phyloP scores from a whole-genome alignment of 1,284 basidiomycete species.

The Takashimella tepidaria region DNA sequence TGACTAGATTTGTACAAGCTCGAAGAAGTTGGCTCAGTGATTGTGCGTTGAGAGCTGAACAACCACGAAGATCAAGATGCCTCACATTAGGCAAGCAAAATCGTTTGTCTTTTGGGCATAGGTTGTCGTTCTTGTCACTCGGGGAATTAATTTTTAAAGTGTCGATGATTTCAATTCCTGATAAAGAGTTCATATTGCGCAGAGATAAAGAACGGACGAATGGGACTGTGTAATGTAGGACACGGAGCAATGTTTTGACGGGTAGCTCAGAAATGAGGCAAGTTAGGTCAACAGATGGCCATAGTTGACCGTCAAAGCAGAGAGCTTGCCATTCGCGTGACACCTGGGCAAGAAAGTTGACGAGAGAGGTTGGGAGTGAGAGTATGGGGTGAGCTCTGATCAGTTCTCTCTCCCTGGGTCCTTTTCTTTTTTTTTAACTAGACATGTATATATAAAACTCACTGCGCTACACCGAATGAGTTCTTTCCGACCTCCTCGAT shows the following conservation, averaged over 20 bases:
- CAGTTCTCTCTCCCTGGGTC: not conserved
- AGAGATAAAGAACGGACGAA: not conserved
- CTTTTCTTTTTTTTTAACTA: too few species aligned
- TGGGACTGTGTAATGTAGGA: constrained; percentile 48
- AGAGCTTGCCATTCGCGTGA: constrained; percentile 72
- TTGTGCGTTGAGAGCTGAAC: not conserved
- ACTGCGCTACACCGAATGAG: constrained; percentile 74
- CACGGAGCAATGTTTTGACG: constrained; percentile 27
- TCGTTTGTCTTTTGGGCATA: not conserved
- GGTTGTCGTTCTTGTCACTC: not conserved
- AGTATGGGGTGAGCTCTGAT: not conserved
- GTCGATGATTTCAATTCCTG: not conserved
- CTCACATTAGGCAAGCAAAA: not conserved
- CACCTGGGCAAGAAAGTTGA: constrained; percentile 55
- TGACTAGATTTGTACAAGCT: not conserved
- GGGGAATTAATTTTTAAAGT: not conserved
- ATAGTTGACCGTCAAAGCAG: constrained; percentile 81
- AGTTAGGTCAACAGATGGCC: constrained; percentile 61
- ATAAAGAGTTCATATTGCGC: not conserved
- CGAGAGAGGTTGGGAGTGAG: not conserved
- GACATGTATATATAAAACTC: constrained; percentile 48
- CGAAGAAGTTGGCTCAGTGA: not conserved
- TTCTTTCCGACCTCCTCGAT: constrained; percentile 65
- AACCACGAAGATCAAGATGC: not conserved
- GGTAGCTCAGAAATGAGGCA: constrained; percentile 54